Evolutionary conservation across 2,329 filamentous ascomycete genomes (phyloP), one percentile per base, ranked within the genome.

Genomic region (Chrysoporthe austroafricana): DNA sequence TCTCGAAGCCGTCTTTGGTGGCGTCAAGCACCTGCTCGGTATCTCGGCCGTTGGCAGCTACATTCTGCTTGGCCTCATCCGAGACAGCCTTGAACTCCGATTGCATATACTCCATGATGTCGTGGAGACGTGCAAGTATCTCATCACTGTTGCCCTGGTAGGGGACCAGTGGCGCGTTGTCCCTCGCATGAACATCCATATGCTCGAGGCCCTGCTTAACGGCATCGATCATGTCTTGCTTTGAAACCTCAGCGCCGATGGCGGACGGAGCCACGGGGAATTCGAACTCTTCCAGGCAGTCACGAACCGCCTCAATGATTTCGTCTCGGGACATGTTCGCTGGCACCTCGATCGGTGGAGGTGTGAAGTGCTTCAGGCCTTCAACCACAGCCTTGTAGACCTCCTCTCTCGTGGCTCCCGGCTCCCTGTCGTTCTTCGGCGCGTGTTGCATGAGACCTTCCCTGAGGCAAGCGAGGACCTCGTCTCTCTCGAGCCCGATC

Each of bases 1-100:
- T 90, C 72, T 97, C 93, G 16, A 97, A 85, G 0, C 94, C 94
- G 75, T 97, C 93, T 72, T 93, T 95, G 56, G 96, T 90, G 0
- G 93, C 92, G 76, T 96, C 92, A 4, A 97, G 83, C 14, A 97
- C 89, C 76, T 97, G 93, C 77, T 97, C 94, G 0, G 93, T 95
- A 75, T 96, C 93, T 67, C 89, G 86, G 52, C 91, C 92, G 72
- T 89, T 92, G 70, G 91, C 90, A 3, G 91, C 88, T 26, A 93
- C 90, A 72, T 93, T 95, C 73, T 95, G 88, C 76, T 94, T 94
- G 13, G 87, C 85, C 73, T 89, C 88, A 39, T 89, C 84, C 0
- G 87, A 88, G 2, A 88, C 81, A 2, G 84, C 81, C 71, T 82
- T 83, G 76, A 91, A 88, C 74, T 90, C 88, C 1, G 82, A 79